phyloP scores from a whole-genome alignment of 2,329 filamentous ascomycete genomes.

The Nemania serpens region DNA sequence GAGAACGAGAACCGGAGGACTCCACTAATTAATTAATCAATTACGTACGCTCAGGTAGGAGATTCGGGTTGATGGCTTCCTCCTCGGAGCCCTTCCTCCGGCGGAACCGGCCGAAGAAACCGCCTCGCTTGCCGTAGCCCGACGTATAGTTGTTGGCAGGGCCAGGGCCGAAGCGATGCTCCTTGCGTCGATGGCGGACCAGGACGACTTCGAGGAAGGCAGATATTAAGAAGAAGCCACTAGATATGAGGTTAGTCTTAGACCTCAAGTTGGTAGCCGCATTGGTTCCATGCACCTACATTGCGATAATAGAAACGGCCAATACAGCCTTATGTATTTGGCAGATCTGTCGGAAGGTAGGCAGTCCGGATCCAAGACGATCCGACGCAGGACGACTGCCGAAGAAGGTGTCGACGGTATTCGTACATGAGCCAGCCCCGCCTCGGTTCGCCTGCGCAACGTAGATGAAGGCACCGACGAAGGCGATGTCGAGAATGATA shows the following conservation, averaged over 20 bases:
- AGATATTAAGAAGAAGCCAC: slow-evolving; percentile 76
- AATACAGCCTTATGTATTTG: slow-evolving; percentile 76
- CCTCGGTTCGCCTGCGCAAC: slow-evolving; percentile 75
- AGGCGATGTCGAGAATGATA: slow-evolving; percentile 76
- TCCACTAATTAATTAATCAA: not conserved
- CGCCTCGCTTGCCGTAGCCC: slow-evolving; percentile 40
- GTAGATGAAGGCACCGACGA: slow-evolving; percentile 79
- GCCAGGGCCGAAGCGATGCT: slow-evolving; percentile 47
- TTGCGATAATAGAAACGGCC: slow-evolving; percentile 76
- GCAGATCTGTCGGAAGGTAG: slow-evolving; percentile 63
- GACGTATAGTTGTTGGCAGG: slow-evolving; percentile 49
- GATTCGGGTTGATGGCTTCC: slow-evolving; percentile 38
- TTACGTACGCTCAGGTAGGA: slow-evolving; percentile 42
- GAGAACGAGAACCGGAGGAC: too few species aligned
- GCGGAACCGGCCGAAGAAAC: slow-evolving; percentile 43
- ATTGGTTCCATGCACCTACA: slow-evolving; percentile 56
- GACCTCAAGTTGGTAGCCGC: too few species aligned
- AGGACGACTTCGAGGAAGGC: slow-evolving; percentile 71
- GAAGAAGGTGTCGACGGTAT: slow-evolving; percentile 67
- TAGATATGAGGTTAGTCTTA: slow-evolving; percentile 39
- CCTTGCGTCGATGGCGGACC: slow-evolving; percentile 68
- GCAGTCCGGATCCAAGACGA: slow-evolving; percentile 53
- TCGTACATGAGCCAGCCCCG: slow-evolving; percentile 68
- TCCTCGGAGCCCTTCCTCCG: slow-evolving; percentile 28
- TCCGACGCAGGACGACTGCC: slow-evolving; percentile 63